Base-by-base conservation (phyloP, 23 red algal genomes). In the Cyanidioschyzon merolae region DNA sequence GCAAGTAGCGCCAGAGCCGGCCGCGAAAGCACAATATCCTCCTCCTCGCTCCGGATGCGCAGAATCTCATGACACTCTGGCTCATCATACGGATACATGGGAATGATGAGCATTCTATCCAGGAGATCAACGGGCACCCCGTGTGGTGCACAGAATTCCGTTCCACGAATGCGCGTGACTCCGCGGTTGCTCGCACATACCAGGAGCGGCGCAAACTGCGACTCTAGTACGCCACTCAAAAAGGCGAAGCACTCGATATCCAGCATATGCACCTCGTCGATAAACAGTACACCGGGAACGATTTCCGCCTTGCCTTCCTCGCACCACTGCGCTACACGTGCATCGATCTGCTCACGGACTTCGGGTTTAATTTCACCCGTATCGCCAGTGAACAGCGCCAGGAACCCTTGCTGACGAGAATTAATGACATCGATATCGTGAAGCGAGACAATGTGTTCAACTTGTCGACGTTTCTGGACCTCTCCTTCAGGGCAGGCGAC, bases 401-500 rank as follows among this genome's bases (percentile, higher is more conserved):
- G 77, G 74, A 98, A 98, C 2, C 94, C 94, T 57, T 98, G 94
- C 51, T 98, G 94, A 18, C 94, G 77, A 3, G 94, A 98, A 40
- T 98, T 98, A 76, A 98, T 98, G 30, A 98, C 94, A 51, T 98
- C 94, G 68, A 98, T 91, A 39, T 98, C 94, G 67, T 98, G 94
- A 37, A 98, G 54, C 25, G 94, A 87, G n/a, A 98, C 88, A 38
- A 89, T 76, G 75, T 98, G 94, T 12, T 86, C 79, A 37, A 98
- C 82, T 71, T 91, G 77, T 68, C 90, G 90, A 39, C 83, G 79
- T 68, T 79, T 84, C 50, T 98, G 94, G 59, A 98, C 80, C 76
- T 98, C 94, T 39, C 94, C 94, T 34, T 98, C 94, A 16, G 94
- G 94, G 50, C 83, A 88, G 57, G 82, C 83, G 16, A 98, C 94